phyloP scores from a whole-genome alignment of 169 alveolate genomes.

The Cryptosporidium sp. region DNA sequence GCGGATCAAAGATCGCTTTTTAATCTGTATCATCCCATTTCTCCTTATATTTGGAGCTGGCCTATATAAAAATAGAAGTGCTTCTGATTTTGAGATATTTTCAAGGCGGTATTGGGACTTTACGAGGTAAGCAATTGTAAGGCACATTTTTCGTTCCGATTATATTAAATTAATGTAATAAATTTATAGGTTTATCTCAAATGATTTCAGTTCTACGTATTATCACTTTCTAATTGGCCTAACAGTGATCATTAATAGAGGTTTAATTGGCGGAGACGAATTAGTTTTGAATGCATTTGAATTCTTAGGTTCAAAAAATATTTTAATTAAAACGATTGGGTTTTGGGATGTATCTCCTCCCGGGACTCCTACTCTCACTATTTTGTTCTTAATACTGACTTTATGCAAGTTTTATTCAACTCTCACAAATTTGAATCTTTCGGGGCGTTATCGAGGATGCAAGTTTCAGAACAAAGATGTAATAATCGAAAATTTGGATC shows the following conservation, averaged over 20 bases:
- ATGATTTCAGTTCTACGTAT: neutral
- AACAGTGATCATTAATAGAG: conserved; percentile 17
- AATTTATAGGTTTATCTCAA: conserved; percentile 10
- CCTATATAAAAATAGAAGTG: neutral
- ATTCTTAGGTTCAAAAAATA: neutral
- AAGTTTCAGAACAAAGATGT: neutral
- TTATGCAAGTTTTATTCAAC: neutral
- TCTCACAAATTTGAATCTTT: neutral
- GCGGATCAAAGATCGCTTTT: conserved; percentile 5
- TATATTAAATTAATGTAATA: neutral
- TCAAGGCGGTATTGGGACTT: conserved; percentile 43
- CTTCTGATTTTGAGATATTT: neutral
- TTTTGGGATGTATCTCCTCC: conserved; percentile 41
- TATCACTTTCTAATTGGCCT: conserved; percentile 6
- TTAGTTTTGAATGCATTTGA: neutral
- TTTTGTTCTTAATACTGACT: neutral
- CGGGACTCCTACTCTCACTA: conserved; percentile 54
- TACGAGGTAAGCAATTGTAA: conserved; percentile 17
- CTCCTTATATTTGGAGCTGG: conserved; percentile 8
- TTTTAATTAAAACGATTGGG: neutral
- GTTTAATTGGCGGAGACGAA: conserved; percentile 26
- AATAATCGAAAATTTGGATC: neutral
- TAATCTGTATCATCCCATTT: neutral
- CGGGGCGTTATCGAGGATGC: neutral
- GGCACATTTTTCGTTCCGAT: neutral